These are phyloP conservation scores for Lasiosphaeria hispida DNA, from an alignment of 495 filamentous ascomycete genomes.

Conservation along the genomic window DNA sequence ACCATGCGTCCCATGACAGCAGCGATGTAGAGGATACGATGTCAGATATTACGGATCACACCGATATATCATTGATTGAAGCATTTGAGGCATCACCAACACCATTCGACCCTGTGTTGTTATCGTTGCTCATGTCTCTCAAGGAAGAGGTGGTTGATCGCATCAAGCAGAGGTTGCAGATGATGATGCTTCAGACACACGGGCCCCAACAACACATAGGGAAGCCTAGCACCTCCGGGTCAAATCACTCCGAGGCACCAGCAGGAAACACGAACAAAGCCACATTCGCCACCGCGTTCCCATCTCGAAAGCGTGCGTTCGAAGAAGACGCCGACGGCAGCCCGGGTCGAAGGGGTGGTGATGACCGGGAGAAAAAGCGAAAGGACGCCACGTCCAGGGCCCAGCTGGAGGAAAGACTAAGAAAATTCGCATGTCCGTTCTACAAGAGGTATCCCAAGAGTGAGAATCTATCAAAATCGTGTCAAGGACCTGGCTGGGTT, in stretches of 20 bases:
- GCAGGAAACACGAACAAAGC: not conserved
- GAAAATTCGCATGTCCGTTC: no score
- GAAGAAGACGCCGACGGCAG: not conserved
- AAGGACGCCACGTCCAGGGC: not conserved
- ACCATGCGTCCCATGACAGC: not conserved
- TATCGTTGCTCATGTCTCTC: not conserved
- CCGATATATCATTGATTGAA: not conserved
- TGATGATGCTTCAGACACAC: not conserved
- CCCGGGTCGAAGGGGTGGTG: not conserved
- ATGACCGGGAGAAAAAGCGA: not conserved
- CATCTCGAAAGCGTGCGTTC: not conserved
- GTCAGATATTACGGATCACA: slow-evolving; percentile 2
- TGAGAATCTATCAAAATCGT: not conserved
- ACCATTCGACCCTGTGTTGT: not conserved
- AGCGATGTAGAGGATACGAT: not conserved
- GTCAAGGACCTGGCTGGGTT: not conserved
- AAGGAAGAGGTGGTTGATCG: not conserved
- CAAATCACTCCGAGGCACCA: not conserved
- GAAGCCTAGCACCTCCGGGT: not conserved
- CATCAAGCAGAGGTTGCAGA: slow-evolving; percentile 5
- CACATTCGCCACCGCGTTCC: not conserved
- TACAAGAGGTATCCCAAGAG: not conserved
- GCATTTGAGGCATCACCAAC: not conserved
- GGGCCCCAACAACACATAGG: not conserved
- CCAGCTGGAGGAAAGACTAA: not conserved